Percentiles rank a stretch among this genome's conserved stretches.
These are phyloP conservation scores for Raffaelea albimanens DNA, from an alignment of 2,329 filamentous ascomycete species.

Conservation along the genomic window DNA sequence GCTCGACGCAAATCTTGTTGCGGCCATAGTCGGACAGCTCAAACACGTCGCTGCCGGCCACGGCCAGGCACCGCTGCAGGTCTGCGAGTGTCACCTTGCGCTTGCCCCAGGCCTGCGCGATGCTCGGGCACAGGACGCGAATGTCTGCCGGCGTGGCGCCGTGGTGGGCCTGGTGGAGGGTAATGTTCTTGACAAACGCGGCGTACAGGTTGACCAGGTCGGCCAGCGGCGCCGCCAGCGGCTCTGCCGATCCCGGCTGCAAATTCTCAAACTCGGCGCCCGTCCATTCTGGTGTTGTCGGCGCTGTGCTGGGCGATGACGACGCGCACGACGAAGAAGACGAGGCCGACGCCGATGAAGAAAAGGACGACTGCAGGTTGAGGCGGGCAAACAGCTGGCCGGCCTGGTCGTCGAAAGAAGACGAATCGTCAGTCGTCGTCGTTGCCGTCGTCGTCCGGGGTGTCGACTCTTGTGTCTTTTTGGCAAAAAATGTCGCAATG, in stretches of 20 bases:
- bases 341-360: constrained; percentile 18
- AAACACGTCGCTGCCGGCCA: constrained; percentile 27
- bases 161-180: constrained; percentile 61
- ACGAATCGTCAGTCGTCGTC: background rate
- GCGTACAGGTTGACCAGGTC: constrained; percentile 56
- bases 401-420: constrained; percentile 13
- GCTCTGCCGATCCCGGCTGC: constrained; percentile 21
- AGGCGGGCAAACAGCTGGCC: constrained; percentile 30
- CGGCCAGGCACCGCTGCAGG: constrained; percentile 55
- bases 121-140: constrained; percentile 46
- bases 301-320: constrained; percentile 21
- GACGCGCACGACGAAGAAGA: constrained; percentile 15
- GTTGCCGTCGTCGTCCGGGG: constrained; percentile 1
- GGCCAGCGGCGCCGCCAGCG: constrained; percentile 23
- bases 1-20: constrained; percentile 45
- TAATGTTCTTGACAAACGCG: constrained; percentile 58
- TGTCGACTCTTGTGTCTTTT: background rate
- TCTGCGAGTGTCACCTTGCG: constrained; percentile 56
- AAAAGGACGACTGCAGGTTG: constrained; percentile 22
- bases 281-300: constrained; percentile 30
- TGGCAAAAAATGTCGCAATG: too few species aligned
- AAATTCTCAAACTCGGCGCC: too few species aligned
- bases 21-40: constrained; percentile 33
- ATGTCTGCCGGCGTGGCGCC: constrained; percentile 56
- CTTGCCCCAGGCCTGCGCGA: constrained; percentile 65